Conservation (phyloP, 108 stramenopile species). For the Bacterosira constricta region DNA sequence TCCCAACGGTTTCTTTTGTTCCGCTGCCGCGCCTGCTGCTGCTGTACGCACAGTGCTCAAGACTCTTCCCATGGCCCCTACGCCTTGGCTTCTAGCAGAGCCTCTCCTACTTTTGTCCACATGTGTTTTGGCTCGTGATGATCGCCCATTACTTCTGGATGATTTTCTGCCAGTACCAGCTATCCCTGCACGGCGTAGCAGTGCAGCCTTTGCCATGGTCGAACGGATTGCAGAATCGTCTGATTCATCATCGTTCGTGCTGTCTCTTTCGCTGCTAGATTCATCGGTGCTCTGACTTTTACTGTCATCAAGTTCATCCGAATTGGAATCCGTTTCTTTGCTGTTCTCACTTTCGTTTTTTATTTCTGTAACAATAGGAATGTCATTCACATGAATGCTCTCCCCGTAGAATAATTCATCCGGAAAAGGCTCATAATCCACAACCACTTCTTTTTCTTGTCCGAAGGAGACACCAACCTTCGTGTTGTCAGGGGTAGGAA, state of each 20-base stretch:
- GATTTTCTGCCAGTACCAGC: constrained; percentile 13
- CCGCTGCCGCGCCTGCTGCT: constrained; percentile 24
- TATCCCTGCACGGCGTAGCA: constrained; percentile 27
- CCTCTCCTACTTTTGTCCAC: constrained; percentile 15
- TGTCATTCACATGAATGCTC: too few relatives aligned
- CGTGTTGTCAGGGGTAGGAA: too few relatives aligned
- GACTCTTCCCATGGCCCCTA: constrained; percentile 28
- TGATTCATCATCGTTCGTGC: not conserved
- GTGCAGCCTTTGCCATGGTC: constrained; percentile 16
- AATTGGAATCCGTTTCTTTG: not conserved
- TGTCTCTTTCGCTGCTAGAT: not conserved
- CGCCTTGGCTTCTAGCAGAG: not conserved
- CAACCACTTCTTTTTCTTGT: not conserved
- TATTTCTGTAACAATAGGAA: not conserved
- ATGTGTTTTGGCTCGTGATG: constrained; percentile 14
- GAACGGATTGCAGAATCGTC: constrained; percentile 12
- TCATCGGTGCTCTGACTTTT: not conserved
- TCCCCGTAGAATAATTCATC: too few relatives aligned
- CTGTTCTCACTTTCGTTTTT: not conserved
- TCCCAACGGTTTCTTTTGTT: too few relatives aligned
- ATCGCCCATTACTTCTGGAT: constrained; percentile 20
- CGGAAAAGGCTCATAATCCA: not conserved
- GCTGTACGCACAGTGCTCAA: constrained; percentile 43
- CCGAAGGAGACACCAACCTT: not conserved
- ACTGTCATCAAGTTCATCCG: constrained; percentile 7